Evolutionary conservation across 2,329 filamentous ascomycete species (phyloP).

Genomic region (Fusarium stilboides): DNA sequence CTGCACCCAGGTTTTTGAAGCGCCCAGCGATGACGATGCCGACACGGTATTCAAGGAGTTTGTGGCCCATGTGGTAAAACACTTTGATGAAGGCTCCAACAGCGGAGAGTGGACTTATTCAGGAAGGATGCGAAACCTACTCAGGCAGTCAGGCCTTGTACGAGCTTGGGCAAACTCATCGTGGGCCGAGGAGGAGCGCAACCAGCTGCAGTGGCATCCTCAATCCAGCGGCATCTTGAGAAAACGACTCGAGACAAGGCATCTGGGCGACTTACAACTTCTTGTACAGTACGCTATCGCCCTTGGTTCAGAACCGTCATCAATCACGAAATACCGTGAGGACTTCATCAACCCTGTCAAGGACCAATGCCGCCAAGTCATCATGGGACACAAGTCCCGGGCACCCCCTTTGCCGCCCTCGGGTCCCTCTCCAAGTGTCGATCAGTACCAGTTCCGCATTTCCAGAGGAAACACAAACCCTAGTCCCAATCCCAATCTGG

Average conservation of each 20-base stretch:
- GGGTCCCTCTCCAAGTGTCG: conserved; percentile 48
- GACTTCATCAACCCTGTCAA: conserved; percentile 56
- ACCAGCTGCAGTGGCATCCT: conserved; percentile 59
- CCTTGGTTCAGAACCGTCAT: conserved; percentile 55
- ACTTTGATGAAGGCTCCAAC: conserved; percentile 61
- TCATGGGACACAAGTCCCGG: conserved; percentile 54
- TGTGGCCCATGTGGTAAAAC: conserved; percentile 63
- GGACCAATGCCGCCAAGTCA: conserved; percentile 55
- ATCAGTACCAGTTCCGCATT: conserved; percentile 57
- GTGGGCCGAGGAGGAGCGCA: conserved; percentile 55
- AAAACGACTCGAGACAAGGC: conserved; percentile 63
- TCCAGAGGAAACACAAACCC: conserved; percentile 55
- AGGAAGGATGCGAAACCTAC: conserved; percentile 61
- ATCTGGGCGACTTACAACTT: conserved; percentile 58
- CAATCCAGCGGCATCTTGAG: conserved; percentile 59
- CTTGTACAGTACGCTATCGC: conserved; percentile 59
- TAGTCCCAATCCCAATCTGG: conserved; percentile 55
- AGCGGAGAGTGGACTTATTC: conserved; percentile 62
- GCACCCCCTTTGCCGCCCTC: conserved; percentile 45
- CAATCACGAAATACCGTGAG: conserved; percentile 50
- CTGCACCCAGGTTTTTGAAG: conserved; percentile 62
- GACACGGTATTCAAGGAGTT: conserved; percentile 61
- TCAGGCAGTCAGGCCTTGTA: conserved; percentile 58
- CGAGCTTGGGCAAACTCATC: conserved; percentile 57
- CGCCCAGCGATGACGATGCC: conserved; percentile 58